Conservation (phyloP, 192 early-diverging fungal genomes). For the Lobosporangium transversale region DNA sequence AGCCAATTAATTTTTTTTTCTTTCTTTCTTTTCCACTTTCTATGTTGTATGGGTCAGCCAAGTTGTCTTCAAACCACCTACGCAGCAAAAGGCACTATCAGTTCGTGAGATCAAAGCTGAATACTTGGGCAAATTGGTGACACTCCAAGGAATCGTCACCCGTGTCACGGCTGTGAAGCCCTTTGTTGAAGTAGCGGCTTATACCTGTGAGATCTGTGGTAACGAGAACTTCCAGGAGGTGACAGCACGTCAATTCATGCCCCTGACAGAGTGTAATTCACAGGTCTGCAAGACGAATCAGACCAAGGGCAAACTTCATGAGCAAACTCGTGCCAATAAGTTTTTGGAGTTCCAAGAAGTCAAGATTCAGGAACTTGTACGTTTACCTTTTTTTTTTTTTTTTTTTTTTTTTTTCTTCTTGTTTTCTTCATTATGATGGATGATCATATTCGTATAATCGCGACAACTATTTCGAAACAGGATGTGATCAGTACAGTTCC, state of each 20-base stretch:
- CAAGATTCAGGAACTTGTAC: conserved; percentile 93
- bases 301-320: conserved; percentile 82
- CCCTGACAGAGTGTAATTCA: conserved; percentile 83
- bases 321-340: conserved; percentile 92
- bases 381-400: background rate
- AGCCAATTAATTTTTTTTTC: too few species aligned
- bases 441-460: too few species aligned
- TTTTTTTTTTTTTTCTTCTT: background rate
- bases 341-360: conserved; percentile 97
- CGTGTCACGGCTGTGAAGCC: conserved; percentile 95
- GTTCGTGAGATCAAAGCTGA: conserved; percentile 88
- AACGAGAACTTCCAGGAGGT: conserved; percentile 97
- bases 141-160: conserved; percentile 92
- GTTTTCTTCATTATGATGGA: background rate
- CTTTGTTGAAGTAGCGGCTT: conserved; percentile 85
- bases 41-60: conserved; percentile 57
- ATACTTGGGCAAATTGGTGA: conserved; percentile 86
- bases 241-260: conserved; percentile 75
- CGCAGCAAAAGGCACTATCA: conserved; percentile 69
- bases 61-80: conserved; percentile 82
- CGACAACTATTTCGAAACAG: too few species aligned
- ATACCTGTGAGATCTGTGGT: conserved; percentile 94
- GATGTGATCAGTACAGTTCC: too few species aligned
- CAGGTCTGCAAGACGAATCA: conserved; percentile 83
- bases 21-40: too few species aligned